These are phyloP conservation scores for Pichia sp. DNA, from an alignment of 1,139 yeast genomes.

Conservation along the genomic window DNA sequence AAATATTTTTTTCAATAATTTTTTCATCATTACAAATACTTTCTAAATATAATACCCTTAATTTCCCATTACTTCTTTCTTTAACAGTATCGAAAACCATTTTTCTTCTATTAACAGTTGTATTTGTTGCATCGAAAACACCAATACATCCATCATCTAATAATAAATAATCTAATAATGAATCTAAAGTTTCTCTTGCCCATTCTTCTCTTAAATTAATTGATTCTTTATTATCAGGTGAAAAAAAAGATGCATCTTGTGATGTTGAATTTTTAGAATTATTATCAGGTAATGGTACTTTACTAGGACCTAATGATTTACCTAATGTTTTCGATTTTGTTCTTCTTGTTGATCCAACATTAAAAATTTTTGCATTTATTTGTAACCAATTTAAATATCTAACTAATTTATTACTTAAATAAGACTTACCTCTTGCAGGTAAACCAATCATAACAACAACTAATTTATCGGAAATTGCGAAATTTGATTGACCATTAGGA, in stretches of 20 bases:
- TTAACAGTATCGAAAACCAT: slow-evolving; percentile 65
- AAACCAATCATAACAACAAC: slow-evolving; percentile 94
- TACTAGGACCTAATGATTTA: slow-evolving; percentile 58
- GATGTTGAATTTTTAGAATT: slow-evolving; percentile 5
- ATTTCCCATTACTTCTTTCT: slow-evolving; percentile 62
- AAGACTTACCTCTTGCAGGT: slow-evolving; percentile 78
- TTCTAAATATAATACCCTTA: slow-evolving; percentile 80
- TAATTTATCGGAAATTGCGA: slow-evolving; percentile 30
- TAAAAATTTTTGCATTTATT: slow-evolving; percentile 78
- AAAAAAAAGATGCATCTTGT: slow-evolving; percentile 80
- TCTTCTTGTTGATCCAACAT: slow-evolving; percentile 91
- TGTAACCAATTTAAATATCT: slow-evolving; percentile 88
- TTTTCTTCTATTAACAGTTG: slow-evolving; percentile 68
- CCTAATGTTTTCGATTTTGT: slow-evolving; percentile 47
- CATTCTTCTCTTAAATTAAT: slow-evolving; percentile 76
- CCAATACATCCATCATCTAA: slow-evolving; percentile 88
- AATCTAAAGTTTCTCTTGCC: slow-evolving; percentile 94
- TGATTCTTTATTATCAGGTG: slow-evolving; percentile 67
- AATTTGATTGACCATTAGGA: slow-evolving; percentile 67
- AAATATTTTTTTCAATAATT: slow-evolving; percentile 74
- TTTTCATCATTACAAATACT: slow-evolving; percentile 77
- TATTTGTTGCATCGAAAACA: slow-evolving; percentile 91
- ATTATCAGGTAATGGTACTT: slow-evolving; percentile 58
- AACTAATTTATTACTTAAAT: slow-evolving; percentile 81
- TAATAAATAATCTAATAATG: slow-evolving; percentile 71